These are phyloP conservation scores for Globisporangium sylvaticum DNA, from an alignment of 352 stramenopile species.

Conservation along the genomic window DNA sequence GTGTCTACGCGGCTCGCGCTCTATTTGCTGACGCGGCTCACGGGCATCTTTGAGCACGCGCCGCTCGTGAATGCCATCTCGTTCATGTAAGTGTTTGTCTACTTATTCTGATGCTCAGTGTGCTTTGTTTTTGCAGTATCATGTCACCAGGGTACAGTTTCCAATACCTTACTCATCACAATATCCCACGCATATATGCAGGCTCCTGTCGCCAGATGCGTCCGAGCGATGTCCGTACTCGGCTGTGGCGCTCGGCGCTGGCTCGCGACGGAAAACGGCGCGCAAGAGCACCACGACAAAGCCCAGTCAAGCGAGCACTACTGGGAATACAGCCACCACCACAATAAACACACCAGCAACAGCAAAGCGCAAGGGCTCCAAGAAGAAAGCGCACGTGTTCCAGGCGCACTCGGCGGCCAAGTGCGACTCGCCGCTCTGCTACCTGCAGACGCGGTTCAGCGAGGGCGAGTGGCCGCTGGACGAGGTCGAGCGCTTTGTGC, in stretches of 20 bases:
- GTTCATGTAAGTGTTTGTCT: conserved; percentile 51
- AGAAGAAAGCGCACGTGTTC: conserved; percentile 32
- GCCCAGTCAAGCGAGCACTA: conserved; percentile 1
- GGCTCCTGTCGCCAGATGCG: conserved; percentile 57
- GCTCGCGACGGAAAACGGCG: conserved; percentile 23
- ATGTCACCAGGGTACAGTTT: no score
- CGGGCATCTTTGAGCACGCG: conserved; percentile 77
- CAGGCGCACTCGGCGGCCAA: conserved; percentile 42
- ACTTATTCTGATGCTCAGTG: not conserved
- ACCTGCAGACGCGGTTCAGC: conserved; percentile 71
- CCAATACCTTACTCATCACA: not conserved
- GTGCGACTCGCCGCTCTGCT: conserved; percentile 69
- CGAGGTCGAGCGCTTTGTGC: conserved; percentile 58
- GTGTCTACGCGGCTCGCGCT: conserved; percentile 74
- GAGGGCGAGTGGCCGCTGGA: conserved; percentile 76
- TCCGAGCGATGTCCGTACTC: conserved; percentile 61
- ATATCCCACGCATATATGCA: conserved; percentile 7
- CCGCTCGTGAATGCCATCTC: conserved; percentile 75
- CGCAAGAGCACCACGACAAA: not conserved
- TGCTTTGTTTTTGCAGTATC: not conserved
- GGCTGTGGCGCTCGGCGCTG: conserved; percentile 46
- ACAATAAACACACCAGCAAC: conserved; percentile 10
- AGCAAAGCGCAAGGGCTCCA: conserved; percentile 19
- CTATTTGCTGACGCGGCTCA: conserved; percentile 67
- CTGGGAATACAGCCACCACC: conserved; percentile 12